These are phyloP conservation scores for Cytidiella melzeri DNA, from an alignment of 768 basidiomycete species.

Conservation along the genomic window DNA sequence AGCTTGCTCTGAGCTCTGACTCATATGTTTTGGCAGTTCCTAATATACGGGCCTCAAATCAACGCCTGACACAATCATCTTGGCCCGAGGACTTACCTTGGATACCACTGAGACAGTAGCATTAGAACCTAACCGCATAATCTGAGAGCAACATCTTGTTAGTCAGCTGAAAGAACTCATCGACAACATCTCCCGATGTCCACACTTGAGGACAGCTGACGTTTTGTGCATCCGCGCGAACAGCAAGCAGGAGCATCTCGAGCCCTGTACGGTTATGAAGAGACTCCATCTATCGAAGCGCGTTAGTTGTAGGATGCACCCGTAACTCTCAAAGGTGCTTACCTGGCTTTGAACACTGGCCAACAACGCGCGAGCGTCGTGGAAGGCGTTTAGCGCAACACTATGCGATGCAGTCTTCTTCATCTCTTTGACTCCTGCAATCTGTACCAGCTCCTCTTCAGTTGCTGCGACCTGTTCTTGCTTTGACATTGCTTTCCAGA, in stretches of 20 bases:
- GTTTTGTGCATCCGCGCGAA: not conserved
- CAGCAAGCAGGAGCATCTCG: not conserved
- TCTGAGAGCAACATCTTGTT: not conserved
- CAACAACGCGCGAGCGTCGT: slow-evolving; percentile 5
- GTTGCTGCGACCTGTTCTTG: not conserved
- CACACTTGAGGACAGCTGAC: not conserved
- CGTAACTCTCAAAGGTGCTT: not conserved
- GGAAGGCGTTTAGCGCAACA: slow-evolving; percentile 3
- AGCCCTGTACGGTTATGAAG: not conserved
- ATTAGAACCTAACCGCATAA: not conserved
- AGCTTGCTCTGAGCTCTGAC: not conserved
- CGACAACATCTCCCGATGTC: not conserved
- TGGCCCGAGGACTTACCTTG: not conserved
- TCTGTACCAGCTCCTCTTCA: not conserved
- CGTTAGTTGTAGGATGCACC: not conserved
- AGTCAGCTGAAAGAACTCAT: slow-evolving; percentile 1
- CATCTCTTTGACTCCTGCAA: not conserved
- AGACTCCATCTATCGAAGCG: not conserved
- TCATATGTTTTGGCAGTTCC: not conserved
- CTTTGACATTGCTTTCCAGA: not conserved
- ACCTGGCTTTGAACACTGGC: not conserved
- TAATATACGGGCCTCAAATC: not conserved
- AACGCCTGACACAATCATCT: not conserved
- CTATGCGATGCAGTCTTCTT: slow-evolving; percentile 4
- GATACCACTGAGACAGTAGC: not conserved